Evolutionary conservation across 1,284 basidiomycete genomes (phyloP).

Genomic region (Garcileccinum viscosum): DNA sequence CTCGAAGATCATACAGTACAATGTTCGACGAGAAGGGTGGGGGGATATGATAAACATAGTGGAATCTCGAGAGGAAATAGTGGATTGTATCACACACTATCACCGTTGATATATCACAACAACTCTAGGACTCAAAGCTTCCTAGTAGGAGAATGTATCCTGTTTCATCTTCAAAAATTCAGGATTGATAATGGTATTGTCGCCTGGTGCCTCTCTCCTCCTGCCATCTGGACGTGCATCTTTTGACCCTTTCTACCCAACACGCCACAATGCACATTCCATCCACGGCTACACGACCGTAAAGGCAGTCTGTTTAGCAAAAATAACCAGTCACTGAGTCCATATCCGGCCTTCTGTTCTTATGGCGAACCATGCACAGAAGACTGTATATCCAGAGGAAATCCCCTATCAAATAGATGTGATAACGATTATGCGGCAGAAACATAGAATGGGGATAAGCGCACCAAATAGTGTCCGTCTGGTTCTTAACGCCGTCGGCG

Average conservation of each 20-base stretch:
- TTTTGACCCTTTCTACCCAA: too few species aligned
- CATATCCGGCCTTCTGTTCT: constrained; percentile 24
- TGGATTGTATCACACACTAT: not conserved
- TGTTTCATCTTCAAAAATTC: not conserved
- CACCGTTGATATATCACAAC: not conserved
- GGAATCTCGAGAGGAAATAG: not conserved
- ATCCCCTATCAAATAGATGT: constrained; percentile 23
- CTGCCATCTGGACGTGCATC: too few species aligned
- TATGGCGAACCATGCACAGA: constrained; percentile 32
- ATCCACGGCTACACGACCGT: constrained; percentile 10
- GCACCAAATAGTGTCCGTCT: constrained; percentile 30
- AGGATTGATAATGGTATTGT: not conserved
- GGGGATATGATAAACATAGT: not conserved
- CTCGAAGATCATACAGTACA: not conserved
- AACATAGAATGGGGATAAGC: constrained; percentile 14
- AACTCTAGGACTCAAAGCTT: not conserved
- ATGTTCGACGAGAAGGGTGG: not conserved
- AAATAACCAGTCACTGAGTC: constrained; percentile 21
- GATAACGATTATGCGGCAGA: constrained; percentile 5
- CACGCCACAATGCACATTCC: constrained; percentile 8
- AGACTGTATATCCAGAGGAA: constrained; percentile 31
- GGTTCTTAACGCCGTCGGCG: constrained; percentile 35
- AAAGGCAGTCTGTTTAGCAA: constrained; percentile 25
- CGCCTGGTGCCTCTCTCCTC: constrained; percentile 16
- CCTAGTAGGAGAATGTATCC: not conserved